Evolutionary conservation across 371 early-diverging fungal species (phyloP).

Genomic region (Gilbertella persicaria): DNA sequence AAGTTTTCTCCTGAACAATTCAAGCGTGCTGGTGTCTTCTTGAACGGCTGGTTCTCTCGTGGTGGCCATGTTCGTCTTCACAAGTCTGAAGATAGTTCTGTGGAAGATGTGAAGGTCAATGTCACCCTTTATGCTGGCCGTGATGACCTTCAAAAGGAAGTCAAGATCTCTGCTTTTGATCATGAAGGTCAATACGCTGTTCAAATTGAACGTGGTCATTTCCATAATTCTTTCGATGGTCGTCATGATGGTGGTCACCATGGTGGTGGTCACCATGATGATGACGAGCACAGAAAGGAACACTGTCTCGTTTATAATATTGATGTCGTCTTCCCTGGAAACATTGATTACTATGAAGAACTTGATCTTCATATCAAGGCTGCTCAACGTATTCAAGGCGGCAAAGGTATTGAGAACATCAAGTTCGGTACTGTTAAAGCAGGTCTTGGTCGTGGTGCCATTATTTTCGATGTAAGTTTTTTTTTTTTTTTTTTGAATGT

Average conservation of each 20-base stretch:
- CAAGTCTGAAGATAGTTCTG: constrained; percentile 13
- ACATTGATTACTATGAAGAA: constrained; percentile 21
- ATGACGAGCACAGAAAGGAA: constrained; percentile 6
- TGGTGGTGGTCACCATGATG: not conserved
- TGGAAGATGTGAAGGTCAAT: constrained; percentile 21
- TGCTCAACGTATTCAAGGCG: constrained; percentile 14
- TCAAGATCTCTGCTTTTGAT: constrained; percentile 27
- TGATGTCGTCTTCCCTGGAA: constrained; percentile 25
- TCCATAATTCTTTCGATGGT: not conserved
- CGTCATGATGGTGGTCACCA: constrained; percentile 1
- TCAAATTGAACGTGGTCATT: constrained; percentile 26
- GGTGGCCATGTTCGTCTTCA: constrained; percentile 18
- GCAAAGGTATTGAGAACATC: constrained; percentile 14
- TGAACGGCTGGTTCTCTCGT: constrained; percentile 15
- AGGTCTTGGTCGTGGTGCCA: constrained; percentile 26
- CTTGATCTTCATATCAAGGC: constrained; percentile 16
- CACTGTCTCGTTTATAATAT: constrained; percentile 28
- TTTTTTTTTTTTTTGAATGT: not conserved
- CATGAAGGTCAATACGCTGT: constrained; percentile 31
- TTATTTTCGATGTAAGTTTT: constrained; percentile 26
- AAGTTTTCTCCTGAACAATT: constrained; percentile 24
- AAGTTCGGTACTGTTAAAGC: constrained; percentile 29
- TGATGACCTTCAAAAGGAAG: constrained; percentile 16
- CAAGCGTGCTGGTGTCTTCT: constrained; percentile 17
- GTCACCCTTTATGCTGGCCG: constrained; percentile 24